Evolutionary conservation across 2,329 filamentous ascomycete genomes (phyloP).

Genomic region (Colletotrichum gigasporum): DNA sequence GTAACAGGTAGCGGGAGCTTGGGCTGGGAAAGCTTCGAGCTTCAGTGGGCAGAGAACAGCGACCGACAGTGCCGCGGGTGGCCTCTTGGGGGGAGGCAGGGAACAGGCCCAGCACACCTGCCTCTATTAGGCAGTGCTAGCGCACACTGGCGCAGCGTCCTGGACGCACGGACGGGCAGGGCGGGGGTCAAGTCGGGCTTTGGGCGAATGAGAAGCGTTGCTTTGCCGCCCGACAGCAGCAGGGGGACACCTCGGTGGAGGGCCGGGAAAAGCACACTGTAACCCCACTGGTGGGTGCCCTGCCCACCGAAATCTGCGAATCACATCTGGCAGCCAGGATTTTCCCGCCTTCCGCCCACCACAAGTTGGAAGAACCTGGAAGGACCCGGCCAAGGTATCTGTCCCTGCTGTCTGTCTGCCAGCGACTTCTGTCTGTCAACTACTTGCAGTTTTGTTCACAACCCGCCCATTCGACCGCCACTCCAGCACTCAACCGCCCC

Average conservation of each 20-base stretch:
- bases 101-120: too few species aligned
- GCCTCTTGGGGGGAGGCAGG: too few species aligned
- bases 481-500: conserved; percentile 14
- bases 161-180: neutral
- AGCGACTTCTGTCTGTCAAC: conserved; percentile 20
- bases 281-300: conserved; percentile 20
- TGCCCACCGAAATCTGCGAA: conserved; percentile 3
- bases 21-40: conserved; percentile 21
- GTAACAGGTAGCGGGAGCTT: conserved; percentile 5
- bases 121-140: too few species aligned
- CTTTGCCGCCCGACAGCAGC: conserved; percentile 39
- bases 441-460: conserved; percentile 19
- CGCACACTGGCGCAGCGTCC: neutral
- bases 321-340: conserved; percentile 13
- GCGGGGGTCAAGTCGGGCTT: neutral
- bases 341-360: conserved; percentile 8
- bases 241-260: too few species aligned
- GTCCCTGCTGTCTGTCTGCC: neutral
- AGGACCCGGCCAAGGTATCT: too few species aligned
- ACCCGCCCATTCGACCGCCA: conserved; percentile 23
- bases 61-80: too few species aligned
- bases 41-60: neutral
- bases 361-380: too few species aligned
- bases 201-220: conserved; percentile 35
- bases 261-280: neutral